Evolutionary conservation across 1,139 yeast genomes (phyloP).

Genomic region (Saccharomyces hybrid): DNA sequence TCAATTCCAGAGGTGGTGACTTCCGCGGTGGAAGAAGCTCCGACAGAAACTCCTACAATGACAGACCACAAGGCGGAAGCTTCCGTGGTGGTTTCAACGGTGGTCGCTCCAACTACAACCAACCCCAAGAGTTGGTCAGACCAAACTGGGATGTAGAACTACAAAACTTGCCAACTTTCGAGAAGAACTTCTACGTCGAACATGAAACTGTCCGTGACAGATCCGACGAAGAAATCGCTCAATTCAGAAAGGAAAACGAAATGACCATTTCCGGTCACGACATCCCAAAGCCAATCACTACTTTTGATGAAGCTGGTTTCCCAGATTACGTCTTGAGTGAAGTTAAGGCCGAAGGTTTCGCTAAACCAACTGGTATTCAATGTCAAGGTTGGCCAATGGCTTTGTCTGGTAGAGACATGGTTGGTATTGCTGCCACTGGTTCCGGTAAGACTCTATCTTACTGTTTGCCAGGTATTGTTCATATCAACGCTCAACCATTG

Average conservation of each 20-base stretch:
- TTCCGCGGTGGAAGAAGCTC: conserved; percentile 36
- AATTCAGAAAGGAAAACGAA: conserved; percentile 73
- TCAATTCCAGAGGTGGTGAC: conserved; percentile 34
- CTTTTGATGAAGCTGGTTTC: conserved; percentile 94
- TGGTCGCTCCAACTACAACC: conserved; percentile 38
- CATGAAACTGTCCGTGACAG: conserved; percentile 70
- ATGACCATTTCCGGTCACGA: conserved; percentile 80
- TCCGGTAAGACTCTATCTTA: conserved; percentile 96
- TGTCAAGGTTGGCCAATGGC: conserved; percentile 99
- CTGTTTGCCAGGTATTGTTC: conserved; percentile 94
- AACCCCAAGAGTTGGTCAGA: conserved; percentile 42
- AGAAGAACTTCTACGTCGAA: conserved; percentile 89
- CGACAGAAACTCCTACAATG: conserved; percentile 35
- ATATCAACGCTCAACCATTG: conserved; percentile 95
- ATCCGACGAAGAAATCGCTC: conserved; percentile 59
- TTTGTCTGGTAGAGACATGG: conserved; percentile 94
- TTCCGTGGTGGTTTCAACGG: conserved; percentile 32
- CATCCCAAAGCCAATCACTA: conserved; percentile 89
- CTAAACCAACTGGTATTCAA: conserved; percentile 90
- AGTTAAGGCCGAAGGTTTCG: conserved; percentile 88
- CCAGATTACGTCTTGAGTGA: conserved; percentile 87
- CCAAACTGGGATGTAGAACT: conserved; percentile 68
- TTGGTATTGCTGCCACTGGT: conserved; percentile 98
- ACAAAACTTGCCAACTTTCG: conserved; percentile 74
- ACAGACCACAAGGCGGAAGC: conserved; percentile 13